phyloP scores from a whole-genome alignment of 768 basidiomycete genomes.

The Clitopilus passeckerianus region DNA sequence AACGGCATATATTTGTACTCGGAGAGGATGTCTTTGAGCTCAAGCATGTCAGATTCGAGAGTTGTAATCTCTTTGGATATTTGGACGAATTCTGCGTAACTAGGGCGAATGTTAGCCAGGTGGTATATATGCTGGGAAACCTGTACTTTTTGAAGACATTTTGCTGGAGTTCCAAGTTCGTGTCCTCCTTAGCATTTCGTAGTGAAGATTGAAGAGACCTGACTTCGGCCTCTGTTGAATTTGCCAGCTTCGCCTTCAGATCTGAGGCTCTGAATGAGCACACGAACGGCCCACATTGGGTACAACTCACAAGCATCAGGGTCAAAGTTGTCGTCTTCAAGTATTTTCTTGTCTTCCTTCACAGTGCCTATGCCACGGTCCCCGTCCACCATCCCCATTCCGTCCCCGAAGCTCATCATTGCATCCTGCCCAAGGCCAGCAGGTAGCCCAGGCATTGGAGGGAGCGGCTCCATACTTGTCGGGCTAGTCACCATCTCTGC shows the following conservation, averaged over 20 bases:
- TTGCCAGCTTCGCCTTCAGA: conserved; percentile 82
- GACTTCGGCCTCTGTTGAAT: conserved; percentile 81
- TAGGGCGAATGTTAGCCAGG: conserved; percentile 22
- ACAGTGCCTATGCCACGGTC: conserved; percentile 41
- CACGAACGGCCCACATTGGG: too few relatives aligned
- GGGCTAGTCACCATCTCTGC: conserved; percentile 74
- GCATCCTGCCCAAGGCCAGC: conserved; percentile 29
- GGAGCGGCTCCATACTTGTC: conserved; percentile 44
- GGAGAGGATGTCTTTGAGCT: conserved; percentile 88
- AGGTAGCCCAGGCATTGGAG: conserved; percentile 57
- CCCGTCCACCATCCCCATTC: conserved; percentile 26
- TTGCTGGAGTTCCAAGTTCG: conserved; percentile 75
- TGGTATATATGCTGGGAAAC: neutral
- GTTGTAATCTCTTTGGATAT: conserved; percentile 97
- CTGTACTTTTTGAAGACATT: conserved; percentile 92
- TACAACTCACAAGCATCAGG: conserved; percentile 76
- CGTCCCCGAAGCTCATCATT: conserved; percentile 14
- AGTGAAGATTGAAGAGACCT: conserved; percentile 74
- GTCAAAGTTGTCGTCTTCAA: conserved; percentile 82
- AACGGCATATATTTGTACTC: conserved; percentile 98
- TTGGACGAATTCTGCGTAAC: conserved; percentile 94
- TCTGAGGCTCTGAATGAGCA: conserved; percentile 29
- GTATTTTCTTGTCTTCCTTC: conserved; percentile 54
- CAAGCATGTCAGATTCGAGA: conserved; percentile 96
- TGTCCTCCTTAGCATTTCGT: conserved; percentile 63